Conservation (phyloP, 2,329 filamentous ascomycete genomes). For the Ilyonectria destructans region DNA sequence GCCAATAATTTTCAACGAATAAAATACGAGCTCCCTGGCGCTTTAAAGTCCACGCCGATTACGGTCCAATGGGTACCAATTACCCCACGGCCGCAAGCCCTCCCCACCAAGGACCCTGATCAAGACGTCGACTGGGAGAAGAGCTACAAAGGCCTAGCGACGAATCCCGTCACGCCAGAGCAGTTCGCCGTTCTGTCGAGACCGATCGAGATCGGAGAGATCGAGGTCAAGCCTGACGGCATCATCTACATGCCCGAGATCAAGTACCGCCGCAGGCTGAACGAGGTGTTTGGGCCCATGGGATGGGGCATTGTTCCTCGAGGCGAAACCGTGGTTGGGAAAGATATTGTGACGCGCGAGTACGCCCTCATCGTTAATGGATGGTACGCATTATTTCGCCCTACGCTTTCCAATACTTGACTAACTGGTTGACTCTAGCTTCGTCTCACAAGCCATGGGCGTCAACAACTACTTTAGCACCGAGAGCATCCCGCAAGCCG, state of each 20-base stretch:
- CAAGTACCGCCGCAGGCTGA: constrained; percentile 94
- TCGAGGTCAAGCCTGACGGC: constrained; percentile 98
- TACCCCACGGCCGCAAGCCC: constrained; percentile 29
- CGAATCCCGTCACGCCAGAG: constrained; percentile 79
- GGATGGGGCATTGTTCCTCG: constrained; percentile 95
- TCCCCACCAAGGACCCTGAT: constrained; percentile 7
- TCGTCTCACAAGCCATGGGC: constrained; percentile 92
- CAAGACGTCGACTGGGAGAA: constrained; percentile 81
- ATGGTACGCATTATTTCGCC: constrained; percentile 68
- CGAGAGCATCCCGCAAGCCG: constrained; percentile 92
- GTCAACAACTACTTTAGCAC: constrained; percentile 95
- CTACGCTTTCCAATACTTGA: not conserved
- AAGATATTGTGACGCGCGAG: constrained; percentile 87
- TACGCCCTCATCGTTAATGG: constrained; percentile 93
- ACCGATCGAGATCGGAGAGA: constrained; percentile 79
- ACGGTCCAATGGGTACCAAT: constrained; percentile 13
- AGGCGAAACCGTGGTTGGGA: constrained; percentile 88
- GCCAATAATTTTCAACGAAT: too few relatives aligned
- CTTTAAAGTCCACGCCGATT: too few relatives aligned
- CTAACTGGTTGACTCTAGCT: constrained; percentile 65
- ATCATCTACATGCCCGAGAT: constrained; percentile 98
- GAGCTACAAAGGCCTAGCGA: constrained; percentile 86
- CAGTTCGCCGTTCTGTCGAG: constrained; percentile 78
- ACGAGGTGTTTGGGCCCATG: constrained; percentile 92
- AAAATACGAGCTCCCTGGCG: too few relatives aligned